A percentile compares a stretch with the other conserved stretches of the same genome.
These are phyloP conservation scores for Populus hybrid DNA, from an alignment of 441 rosid species.

Conservation along the genomic window DNA sequence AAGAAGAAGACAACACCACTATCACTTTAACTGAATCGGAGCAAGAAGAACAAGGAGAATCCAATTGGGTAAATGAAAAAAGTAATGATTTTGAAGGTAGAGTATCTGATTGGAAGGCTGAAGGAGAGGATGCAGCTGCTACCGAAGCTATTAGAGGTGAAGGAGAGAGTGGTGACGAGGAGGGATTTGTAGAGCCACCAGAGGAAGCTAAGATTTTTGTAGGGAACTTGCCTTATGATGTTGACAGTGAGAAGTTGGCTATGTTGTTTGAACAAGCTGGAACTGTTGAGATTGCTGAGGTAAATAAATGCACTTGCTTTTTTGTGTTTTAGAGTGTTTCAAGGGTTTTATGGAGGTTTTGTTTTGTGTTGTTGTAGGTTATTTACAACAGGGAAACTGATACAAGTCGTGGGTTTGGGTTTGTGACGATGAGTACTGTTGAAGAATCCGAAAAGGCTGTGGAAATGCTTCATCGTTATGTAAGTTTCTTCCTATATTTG, in stretches of 20 bases:
- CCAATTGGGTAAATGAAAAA: slow-evolving; percentile 32
- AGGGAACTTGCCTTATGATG: slow-evolving; percentile 75
- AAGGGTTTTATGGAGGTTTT: background rate
- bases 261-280: slow-evolving; percentile 85
- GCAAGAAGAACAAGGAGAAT: slow-evolving; percentile 17
- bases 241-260: slow-evolving; percentile 76
- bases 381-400: slow-evolving; percentile 83
- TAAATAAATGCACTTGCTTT: slow-evolving; percentile 13
- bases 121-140: slow-evolving; percentile 18
- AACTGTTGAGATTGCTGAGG: slow-evolving; percentile 86
- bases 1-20: slow-evolving; percentile 39
- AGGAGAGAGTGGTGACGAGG: slow-evolving; percentile 31
- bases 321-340: background rate
- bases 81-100: slow-evolving; percentile 34
- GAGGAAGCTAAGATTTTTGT: slow-evolving; percentile 91
- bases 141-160: slow-evolving; percentile 25
- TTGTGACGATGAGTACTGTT: slow-evolving; percentile 88
- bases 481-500: slow-evolving; percentile 36
- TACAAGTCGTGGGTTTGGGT: slow-evolving; percentile 91
- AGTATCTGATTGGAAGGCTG: slow-evolving; percentile 34
- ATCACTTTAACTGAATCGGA: slow-evolving; percentile 38
- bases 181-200: slow-evolving; percentile 50
- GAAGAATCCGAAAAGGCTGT: slow-evolving; percentile 90
- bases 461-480: slow-evolving; percentile 62
- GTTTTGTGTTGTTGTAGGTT: slow-evolving; percentile 43